Percentiles rank a stretch among this genome's conserved stretches.
These are phyloP conservation scores for Lactifluus piperatus DNA, from an alignment of 768 basidiomycete species.

Conservation along the genomic window DNA sequence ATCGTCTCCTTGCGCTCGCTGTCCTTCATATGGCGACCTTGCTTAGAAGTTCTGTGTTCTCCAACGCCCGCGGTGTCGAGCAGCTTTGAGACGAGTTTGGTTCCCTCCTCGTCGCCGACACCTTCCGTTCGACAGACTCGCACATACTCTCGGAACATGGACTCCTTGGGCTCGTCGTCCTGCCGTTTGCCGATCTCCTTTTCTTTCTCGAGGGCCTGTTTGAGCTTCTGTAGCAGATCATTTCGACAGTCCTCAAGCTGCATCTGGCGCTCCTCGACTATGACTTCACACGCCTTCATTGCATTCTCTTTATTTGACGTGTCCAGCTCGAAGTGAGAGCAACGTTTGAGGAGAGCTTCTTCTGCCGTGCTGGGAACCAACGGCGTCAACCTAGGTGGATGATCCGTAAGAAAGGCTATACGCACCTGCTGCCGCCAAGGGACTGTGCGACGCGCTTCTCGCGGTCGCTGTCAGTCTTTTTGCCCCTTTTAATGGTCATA, in stretches of 20 bases:
- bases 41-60: constrained; percentile 18
- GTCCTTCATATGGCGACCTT: constrained; percentile 36
- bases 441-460: constrained; percentile 82
- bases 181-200: constrained; percentile 45
- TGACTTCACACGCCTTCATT: constrained; percentile 88
- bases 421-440: constrained; percentile 70
- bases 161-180: constrained; percentile 41
- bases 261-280: constrained; percentile 69
- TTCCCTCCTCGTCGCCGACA: constrained; percentile 74
- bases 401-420: background rate
- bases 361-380: constrained; percentile 57
- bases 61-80: constrained; percentile 53
- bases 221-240: constrained; percentile 60
- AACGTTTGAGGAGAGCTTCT: constrained; percentile 89
- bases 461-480: constrained; percentile 67
- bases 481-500: constrained; percentile 64
- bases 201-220: constrained; percentile 59
- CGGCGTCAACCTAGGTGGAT: background rate
- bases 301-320: constrained; percentile 59
- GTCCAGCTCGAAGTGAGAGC: constrained; percentile 89
- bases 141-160: constrained; percentile 72
- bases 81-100: constrained; percentile 47
- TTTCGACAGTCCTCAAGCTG: constrained; percentile 74
- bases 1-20: constrained; percentile 53
- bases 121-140: constrained; percentile 60